These are phyloP conservation scores for Linnemannia schmuckeri DNA, from an alignment of 192 early-diverging fungal genomes.

Conservation along the genomic window DNA sequence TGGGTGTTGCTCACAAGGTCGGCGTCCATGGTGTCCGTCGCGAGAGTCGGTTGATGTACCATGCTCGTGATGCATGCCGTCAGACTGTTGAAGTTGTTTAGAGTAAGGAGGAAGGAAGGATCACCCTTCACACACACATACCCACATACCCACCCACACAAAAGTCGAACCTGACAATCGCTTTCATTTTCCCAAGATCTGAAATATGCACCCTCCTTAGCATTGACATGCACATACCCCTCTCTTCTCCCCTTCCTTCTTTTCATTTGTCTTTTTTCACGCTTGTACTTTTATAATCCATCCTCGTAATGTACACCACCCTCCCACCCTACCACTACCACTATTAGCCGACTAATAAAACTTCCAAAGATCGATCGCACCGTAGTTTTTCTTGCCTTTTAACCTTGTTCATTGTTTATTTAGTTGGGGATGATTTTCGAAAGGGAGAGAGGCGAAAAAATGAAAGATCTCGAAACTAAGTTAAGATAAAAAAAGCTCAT, in stretches of 20 bases:
- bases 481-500: too few relatives aligned
- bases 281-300: background rate
- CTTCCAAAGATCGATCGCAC: background rate
- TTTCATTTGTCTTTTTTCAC: background rate
- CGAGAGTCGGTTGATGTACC: conserved; percentile 1
- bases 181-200: background rate
- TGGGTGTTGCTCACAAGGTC: background rate
- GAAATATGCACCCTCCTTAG: background rate
- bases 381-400: too few relatives aligned
- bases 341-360: background rate
- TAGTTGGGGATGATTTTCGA: too few relatives aligned
- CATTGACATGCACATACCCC: conserved; percentile 1
- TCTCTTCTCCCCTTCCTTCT: background rate
- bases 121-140: background rate
- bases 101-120: background rate
- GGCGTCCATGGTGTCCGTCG: background rate
- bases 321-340: background rate
- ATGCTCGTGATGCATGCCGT: background rate
- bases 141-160: background rate
- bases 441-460: too few relatives aligned
- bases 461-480: too few relatives aligned
- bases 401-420: too few relatives aligned
- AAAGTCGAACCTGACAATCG: background rate
- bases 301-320: background rate
- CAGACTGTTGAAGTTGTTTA: background rate